These are phyloP conservation scores for Ganoderma leucocontextum DNA, from an alignment of 1,284 basidiomycete species.

Conservation along the genomic window DNA sequence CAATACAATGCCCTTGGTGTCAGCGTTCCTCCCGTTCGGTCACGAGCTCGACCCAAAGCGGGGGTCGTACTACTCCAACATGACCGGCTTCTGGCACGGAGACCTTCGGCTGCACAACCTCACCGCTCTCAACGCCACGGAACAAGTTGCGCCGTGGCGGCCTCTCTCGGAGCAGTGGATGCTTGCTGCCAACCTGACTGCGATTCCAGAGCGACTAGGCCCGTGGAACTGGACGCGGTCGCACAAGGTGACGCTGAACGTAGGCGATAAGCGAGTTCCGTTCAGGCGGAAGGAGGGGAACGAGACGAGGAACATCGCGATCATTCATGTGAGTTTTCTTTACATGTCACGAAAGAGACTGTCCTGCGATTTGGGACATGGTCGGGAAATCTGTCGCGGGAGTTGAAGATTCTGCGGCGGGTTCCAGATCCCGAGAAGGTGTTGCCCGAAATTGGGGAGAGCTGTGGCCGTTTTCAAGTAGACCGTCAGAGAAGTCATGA, in stretches of 20 bases:
- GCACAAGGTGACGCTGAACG: slow-evolving; percentile 68
- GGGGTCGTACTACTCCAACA: slow-evolving; percentile 75
- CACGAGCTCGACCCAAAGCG: slow-evolving; percentile 52
- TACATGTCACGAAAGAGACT: too few relatives aligned
- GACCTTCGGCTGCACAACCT: slow-evolving; percentile 70
- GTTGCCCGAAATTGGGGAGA: too few relatives aligned
- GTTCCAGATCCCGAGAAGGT: too few relatives aligned
- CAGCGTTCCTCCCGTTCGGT: slow-evolving; percentile 57
- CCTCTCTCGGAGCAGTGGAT: slow-evolving; percentile 57
- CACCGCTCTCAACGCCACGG: slow-evolving; percentile 48
- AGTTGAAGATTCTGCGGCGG: too few relatives aligned
- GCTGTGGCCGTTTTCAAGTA: too few relatives aligned
- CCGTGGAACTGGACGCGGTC: slow-evolving; percentile 76
- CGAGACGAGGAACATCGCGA: slow-evolving; percentile 55
- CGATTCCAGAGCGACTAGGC: slow-evolving; percentile 51
- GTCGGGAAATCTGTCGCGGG: too few relatives aligned
- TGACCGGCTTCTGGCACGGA: slow-evolving; percentile 80
- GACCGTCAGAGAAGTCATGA: too few relatives aligned
- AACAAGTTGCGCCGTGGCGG: slow-evolving; percentile 51
- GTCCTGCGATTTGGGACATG: too few relatives aligned
- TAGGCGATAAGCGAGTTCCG: slow-evolving; percentile 62
- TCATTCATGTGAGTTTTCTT: slow-evolving; percentile 67
- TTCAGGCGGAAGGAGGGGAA: slow-evolving; percentile 37
- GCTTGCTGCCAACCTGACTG: slow-evolving; percentile 55
- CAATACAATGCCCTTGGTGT: slow-evolving; percentile 56